Evolutionary conservation across 2,329 filamentous ascomycete species (phyloP).

Genomic region (Paraphaeosphaeria sporulosa): DNA sequence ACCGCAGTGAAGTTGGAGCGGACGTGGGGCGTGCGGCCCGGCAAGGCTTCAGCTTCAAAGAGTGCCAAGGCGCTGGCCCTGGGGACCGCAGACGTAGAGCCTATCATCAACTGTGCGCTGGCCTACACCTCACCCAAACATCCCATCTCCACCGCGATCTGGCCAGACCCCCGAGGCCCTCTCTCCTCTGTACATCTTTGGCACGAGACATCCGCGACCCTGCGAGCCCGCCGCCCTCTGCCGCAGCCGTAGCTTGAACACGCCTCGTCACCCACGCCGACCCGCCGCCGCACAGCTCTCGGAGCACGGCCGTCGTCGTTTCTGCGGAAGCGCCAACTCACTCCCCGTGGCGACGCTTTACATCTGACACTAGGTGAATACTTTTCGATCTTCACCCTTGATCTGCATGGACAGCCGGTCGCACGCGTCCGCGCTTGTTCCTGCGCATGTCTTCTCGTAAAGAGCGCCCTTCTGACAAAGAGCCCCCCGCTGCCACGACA

Average conservation of each 20-base stretch:
- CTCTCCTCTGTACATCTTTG: constrained; percentile 32
- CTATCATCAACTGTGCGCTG: constrained; percentile 15
- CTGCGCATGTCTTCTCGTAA: constrained; percentile 22
- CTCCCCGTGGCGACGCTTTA: constrained; percentile 48
- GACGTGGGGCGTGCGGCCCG: background rate
- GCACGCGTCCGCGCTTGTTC: constrained; percentile 19
- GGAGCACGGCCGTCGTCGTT: constrained; percentile 41
- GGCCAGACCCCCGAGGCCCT: constrained; percentile 41
- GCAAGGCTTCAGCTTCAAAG: constrained; percentile 4
- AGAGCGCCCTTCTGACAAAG: constrained; percentile 45
- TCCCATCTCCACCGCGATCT: constrained; percentile 37
- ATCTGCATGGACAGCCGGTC: constrained; percentile 32
- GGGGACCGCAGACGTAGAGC: background rate
- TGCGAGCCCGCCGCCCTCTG: constrained; percentile 33
- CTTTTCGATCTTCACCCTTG: constrained; percentile 33
- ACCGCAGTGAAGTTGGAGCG: background rate
- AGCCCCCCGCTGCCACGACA: constrained; percentile 43
- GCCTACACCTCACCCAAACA: constrained; percentile 22
- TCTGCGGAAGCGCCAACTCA: constrained; percentile 52
- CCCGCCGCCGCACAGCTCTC: constrained; percentile 40
- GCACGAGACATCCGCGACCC: constrained; percentile 30
- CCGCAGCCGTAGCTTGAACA: constrained; percentile 9
- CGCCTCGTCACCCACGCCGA: constrained; percentile 31
- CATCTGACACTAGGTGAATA: constrained; percentile 51
- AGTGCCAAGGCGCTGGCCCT: background rate